Conservation (phyloP, 2,329 filamentous ascomycete genomes). For the Stemphylium vesicarium region DNA sequence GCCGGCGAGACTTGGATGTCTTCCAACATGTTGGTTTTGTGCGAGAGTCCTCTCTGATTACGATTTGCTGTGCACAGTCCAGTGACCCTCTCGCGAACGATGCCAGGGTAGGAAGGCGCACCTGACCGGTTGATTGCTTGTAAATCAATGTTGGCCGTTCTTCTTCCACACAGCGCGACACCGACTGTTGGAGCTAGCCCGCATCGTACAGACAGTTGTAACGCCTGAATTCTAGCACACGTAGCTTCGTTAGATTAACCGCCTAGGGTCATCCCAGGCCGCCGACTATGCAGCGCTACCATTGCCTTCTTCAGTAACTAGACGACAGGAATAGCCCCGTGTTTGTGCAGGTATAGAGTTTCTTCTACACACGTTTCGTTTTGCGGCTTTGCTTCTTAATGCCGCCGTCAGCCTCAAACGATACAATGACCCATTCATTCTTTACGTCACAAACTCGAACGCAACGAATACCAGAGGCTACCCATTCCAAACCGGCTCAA, state of each 20-base stretch:
- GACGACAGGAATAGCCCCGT: constrained; percentile 1
- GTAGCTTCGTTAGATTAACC: too few species aligned
- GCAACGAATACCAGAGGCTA: too few species aligned
- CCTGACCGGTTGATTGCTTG: neutral
- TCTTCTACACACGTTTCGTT: constrained; percentile 9
- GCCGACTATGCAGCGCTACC: neutral
- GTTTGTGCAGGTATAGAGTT: neutral
- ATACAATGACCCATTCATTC: neutral
- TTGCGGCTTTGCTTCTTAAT: neutral
- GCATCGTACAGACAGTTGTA: too few species aligned
- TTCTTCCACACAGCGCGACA: too few species aligned
- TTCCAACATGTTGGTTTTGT: too few species aligned
- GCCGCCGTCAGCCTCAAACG: neutral
- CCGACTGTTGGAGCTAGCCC: too few species aligned
- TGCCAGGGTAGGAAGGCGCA: constrained; percentile 7
- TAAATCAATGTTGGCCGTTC: too few species aligned
- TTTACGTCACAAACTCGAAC: too few species aligned
- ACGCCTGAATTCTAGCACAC: too few species aligned
- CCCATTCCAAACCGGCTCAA: neutral
- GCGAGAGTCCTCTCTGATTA: too few species aligned
- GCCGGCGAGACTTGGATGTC: too few species aligned
- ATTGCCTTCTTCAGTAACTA: neutral
- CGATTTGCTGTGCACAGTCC: constrained; percentile 3
- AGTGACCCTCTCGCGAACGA: constrained; percentile 4
- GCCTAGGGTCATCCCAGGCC: too few species aligned